Conservation (phyloP, 768 basidiomycete genomes). For the Phylloporus arenicola region DNA sequence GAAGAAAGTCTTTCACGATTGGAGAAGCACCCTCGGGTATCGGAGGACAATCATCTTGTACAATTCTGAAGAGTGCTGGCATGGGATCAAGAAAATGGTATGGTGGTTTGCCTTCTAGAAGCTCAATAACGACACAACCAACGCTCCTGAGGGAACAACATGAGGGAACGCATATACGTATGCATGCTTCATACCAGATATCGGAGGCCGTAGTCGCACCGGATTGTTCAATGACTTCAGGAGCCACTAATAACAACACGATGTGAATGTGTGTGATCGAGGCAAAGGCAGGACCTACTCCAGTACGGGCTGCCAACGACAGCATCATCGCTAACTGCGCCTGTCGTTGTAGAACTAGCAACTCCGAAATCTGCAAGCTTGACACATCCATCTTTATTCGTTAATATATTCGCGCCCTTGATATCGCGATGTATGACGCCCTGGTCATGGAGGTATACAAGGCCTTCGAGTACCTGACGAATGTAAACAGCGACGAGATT, state of each 20-base stretch:
- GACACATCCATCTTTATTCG: slow-evolving; percentile 97
- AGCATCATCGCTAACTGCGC: slow-evolving; percentile 75
- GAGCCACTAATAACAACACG: slow-evolving; percentile 65
- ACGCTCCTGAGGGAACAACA: slow-evolving; percentile 52
- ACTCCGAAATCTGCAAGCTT: slow-evolving; percentile 99
- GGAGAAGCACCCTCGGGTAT: slow-evolving; percentile 95
- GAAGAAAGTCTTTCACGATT: slow-evolving; percentile 93
- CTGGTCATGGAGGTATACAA: slow-evolving; percentile 97
- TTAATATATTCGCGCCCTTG: slow-evolving; percentile 97
- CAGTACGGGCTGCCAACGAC: slow-evolving; percentile 98
- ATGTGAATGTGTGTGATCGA: slow-evolving; percentile 4
- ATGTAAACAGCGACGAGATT: slow-evolving; percentile 95
- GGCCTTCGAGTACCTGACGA: slow-evolving; percentile 90
- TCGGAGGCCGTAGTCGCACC: slow-evolving; percentile 97
- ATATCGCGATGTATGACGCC: slow-evolving; percentile 99
- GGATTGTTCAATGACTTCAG: slow-evolving; percentile 96
- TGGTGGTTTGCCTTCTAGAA: slow-evolving; percentile 84
- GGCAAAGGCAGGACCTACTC: slow-evolving; percentile 54
- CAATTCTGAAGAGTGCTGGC: slow-evolving; percentile 97
- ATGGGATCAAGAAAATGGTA: slow-evolving; percentile 96
- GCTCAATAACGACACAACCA: slow-evolving; percentile 96
- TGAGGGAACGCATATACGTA: not conserved
- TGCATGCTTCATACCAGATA: slow-evolving; percentile 65
- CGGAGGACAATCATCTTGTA: slow-evolving; percentile 95
- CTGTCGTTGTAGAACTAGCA: slow-evolving; percentile 71